Conservation (phyloP, 495 filamentous ascomycete species). For the Hyaloscypha bicolor region DNA sequence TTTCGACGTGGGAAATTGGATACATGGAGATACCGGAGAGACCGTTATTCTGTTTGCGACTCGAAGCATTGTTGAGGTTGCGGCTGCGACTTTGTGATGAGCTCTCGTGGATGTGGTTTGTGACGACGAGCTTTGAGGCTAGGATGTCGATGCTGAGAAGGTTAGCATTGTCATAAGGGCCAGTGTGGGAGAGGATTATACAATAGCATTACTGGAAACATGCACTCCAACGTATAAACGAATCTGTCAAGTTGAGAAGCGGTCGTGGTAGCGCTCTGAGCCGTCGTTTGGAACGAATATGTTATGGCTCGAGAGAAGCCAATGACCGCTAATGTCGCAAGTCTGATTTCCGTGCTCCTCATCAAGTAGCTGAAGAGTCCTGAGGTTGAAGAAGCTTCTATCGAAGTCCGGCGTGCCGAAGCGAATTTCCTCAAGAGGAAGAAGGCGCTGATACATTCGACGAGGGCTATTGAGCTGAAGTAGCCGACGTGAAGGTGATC, state of each 20-base stretch:
- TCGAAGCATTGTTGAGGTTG: not conserved
- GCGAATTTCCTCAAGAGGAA: conserved; percentile 37
- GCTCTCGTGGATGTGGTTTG: conserved; percentile 21
- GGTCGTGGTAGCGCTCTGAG: conserved; percentile 36
- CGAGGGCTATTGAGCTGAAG: conserved; percentile 38
- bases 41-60: not conserved
- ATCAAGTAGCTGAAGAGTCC: conserved; percentile 38
- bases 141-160: conserved; percentile 33
- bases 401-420: conserved; percentile 21
- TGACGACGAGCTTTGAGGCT: conserved; percentile 24
- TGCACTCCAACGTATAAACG: conserved; percentile 40
- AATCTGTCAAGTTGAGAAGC: conserved; percentile 42
- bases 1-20: conserved; percentile 15
- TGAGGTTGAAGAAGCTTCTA: conserved; percentile 9
- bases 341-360: conserved; percentile 42
- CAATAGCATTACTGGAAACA: conserved; percentile 42
- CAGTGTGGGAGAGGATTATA: conserved; percentile 21
- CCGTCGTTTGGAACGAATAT: conserved; percentile 38
- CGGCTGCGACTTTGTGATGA: conserved; percentile 19
- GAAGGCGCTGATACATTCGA: conserved; percentile 37
- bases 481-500: conserved; percentile 41
- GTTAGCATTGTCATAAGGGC: not conserved
- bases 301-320: conserved; percentile 40
- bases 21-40: conserved; percentile 18
- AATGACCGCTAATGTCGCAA: conserved; percentile 37